A percentile compares a stretch with the other conserved stretches of the same genome.
These are phyloP conservation scores for Exophiala xenobiotica DNA, from an alignment of 2,329 filamentous ascomycete genomes.

Conservation along the genomic window DNA sequence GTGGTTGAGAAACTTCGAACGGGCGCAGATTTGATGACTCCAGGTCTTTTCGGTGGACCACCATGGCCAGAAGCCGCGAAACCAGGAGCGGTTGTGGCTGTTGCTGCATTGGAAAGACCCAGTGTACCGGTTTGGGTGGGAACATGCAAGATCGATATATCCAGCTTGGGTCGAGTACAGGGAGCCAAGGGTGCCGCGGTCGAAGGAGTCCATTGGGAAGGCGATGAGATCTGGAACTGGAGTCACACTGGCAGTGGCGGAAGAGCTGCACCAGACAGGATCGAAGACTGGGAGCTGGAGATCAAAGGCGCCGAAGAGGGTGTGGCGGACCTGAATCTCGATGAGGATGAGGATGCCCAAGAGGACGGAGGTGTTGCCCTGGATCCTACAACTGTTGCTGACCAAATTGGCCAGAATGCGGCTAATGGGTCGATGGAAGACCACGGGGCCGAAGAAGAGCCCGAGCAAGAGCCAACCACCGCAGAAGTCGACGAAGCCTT, in stretches of 20 bases:
- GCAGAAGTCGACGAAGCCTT: conserved; percentile 68
- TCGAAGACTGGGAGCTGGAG: conserved; percentile 51
- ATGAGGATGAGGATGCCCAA: conserved; percentile 42
- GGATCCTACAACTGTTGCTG: conserved; percentile 33
- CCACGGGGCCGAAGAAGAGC: conserved; percentile 35
- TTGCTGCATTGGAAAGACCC: conserved; percentile 59
- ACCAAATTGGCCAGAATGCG: conserved; percentile 32
- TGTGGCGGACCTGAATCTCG: conserved; percentile 42
- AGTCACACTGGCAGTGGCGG: conserved; percentile 56
- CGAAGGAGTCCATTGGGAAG: conserved; percentile 64
- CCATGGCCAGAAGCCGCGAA: conserved; percentile 61
- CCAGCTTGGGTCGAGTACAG: conserved; percentile 53
- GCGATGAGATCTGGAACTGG: conserved; percentile 69
- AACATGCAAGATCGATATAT: conserved; percentile 63
- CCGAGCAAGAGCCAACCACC: conserved; percentile 56
- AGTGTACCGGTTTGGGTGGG: conserved; percentile 65
- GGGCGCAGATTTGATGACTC: conserved; percentile 69
- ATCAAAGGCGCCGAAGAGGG: conserved; percentile 40
- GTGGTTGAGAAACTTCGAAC: conserved; percentile 63
- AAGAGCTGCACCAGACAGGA: conserved; percentile 50
- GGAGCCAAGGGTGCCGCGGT: conserved; percentile 65
- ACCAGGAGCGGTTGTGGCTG: conserved; percentile 61
- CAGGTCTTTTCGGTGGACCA: conserved; percentile 63
- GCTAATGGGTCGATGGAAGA: conserved; percentile 3
- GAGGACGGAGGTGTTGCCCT: conserved; percentile 48